These are phyloP conservation scores for Podospora pseudocomata DNA, from an alignment of 495 filamentous ascomycete genomes.

Conservation along the genomic window DNA sequence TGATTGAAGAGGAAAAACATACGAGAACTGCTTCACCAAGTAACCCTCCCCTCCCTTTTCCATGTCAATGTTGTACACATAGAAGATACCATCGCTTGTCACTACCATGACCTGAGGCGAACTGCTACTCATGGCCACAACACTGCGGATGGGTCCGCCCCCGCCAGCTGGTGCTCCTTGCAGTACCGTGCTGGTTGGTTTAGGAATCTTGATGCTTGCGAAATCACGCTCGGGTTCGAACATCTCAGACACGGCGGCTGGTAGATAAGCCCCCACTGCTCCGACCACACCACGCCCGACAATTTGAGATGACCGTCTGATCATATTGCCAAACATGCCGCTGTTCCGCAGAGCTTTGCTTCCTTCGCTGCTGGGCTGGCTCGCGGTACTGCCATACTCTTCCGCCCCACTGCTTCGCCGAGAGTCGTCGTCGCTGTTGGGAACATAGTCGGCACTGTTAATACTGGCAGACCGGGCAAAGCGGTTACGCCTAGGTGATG, in stretches of 20 bases:
- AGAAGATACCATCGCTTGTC: slow-evolving; percentile 91
- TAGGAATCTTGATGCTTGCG: slow-evolving; percentile 92
- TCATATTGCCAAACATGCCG: slow-evolving; percentile 76
- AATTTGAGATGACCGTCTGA: slow-evolving; percentile 93
- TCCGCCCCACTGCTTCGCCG: slow-evolving; percentile 37
- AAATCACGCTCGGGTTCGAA: slow-evolving; percentile 96
- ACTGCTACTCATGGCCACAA: slow-evolving; percentile 91
- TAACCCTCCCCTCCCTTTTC: slow-evolving; percentile 93
- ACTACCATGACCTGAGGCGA: slow-evolving; percentile 97
- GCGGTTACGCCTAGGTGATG: slow-evolving; percentile 19
- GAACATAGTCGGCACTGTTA: slow-evolving; percentile 42
- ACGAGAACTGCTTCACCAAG: slow-evolving; percentile 86
- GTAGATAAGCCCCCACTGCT: slow-evolving; percentile 85
- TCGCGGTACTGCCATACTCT: slow-evolving; percentile 21
- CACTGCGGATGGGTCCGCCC: slow-evolving; percentile 58
- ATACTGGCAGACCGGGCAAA: slow-evolving; percentile 31
- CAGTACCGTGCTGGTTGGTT: slow-evolving; percentile 35
- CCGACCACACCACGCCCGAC: slow-evolving; percentile 88
- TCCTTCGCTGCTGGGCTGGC: slow-evolving; percentile 24
- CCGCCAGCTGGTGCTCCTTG: slow-evolving; percentile 31
- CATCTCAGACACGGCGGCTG: slow-evolving; percentile 89
- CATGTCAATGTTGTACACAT: slow-evolving; percentile 91
- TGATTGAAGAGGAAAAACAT: slow-evolving; percentile 35
- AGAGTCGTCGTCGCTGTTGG: slow-evolving; percentile 31
- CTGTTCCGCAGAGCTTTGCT: slow-evolving; percentile 42